Evolutionary conservation across 2,329 filamentous ascomycete genomes (phyloP).

Genomic region (Fusarium verticillioides): DNA sequence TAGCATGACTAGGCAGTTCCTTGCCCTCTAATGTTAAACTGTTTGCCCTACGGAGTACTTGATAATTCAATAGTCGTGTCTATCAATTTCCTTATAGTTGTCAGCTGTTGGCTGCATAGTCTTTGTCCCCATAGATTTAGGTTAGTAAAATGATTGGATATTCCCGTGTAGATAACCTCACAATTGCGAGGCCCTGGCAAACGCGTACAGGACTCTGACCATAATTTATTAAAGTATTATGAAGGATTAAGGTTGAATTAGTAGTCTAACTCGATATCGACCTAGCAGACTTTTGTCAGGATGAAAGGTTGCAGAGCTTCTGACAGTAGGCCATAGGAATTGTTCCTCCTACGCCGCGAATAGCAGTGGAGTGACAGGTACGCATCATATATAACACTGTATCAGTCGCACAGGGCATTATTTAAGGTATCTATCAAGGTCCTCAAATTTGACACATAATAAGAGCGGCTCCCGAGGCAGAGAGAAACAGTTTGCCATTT

Average conservation of each 20-base stretch:
- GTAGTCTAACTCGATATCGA: not conserved
- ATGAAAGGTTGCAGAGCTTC: not conserved
- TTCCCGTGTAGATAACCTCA: not conserved
- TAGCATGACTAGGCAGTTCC: not conserved
- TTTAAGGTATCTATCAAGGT: slow-evolving; percentile 33
- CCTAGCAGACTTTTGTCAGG: not conserved
- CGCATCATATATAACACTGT: slow-evolving; percentile 8
- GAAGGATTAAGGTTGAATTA: not conserved
- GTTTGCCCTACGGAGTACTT: not conserved
- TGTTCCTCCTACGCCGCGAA: not conserved
- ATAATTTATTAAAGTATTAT: not conserved
- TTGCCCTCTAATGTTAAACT: not conserved
- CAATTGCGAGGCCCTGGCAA: not conserved
- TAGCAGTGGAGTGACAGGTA: slow-evolving; percentile 9
- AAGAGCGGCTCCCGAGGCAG: not conserved
- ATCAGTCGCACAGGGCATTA: slow-evolving; percentile 12
- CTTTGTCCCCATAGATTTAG: not conserved
- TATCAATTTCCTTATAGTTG: not conserved
- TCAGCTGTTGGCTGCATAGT: not conserved
- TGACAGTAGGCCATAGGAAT: not conserved
- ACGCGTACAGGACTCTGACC: not conserved
- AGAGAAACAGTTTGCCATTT: slow-evolving; percentile 19
- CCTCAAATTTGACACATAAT: slow-evolving; percentile 10
- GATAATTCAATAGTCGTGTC: too few species aligned
- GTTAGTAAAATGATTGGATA: not conserved